Conservation (phyloP, 352 stramenopile genomes). For the Globisporangium cederbergense region DNA sequence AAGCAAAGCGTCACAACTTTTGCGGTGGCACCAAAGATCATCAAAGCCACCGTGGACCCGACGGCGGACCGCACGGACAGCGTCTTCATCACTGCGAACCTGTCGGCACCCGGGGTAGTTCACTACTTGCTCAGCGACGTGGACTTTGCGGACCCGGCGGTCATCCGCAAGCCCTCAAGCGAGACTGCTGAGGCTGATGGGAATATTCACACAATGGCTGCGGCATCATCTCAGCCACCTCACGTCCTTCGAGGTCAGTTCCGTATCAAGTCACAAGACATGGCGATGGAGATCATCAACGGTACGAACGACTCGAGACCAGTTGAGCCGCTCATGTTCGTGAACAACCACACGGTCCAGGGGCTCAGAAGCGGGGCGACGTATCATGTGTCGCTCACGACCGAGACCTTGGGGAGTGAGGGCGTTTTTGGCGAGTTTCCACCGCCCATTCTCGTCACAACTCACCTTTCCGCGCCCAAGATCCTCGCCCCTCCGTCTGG, state of each 20-base stretch:
- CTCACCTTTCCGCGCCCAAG: slow-evolving; percentile 41
- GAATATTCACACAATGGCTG: background rate
- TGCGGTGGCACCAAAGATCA: slow-evolving; percentile 52
- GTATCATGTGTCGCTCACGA: slow-evolving; percentile 78
- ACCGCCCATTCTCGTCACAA: slow-evolving; percentile 63
- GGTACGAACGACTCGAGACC: slow-evolving; percentile 67
- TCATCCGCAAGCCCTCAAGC: slow-evolving; percentile 32
- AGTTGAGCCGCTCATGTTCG: slow-evolving; percentile 55
- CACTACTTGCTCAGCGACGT: slow-evolving; percentile 76
- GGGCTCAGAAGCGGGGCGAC: slow-evolving; percentile 41
- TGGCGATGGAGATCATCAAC: slow-evolving; percentile 66
- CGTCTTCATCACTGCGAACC: slow-evolving; percentile 54
- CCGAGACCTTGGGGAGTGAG: slow-evolving; percentile 51
- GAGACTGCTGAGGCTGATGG: background rate
- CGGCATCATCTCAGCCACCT: slow-evolving; percentile 10
- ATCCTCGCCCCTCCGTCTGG: slow-evolving; percentile 20
- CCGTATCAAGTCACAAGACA: slow-evolving; percentile 30
- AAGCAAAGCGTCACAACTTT: slow-evolving; percentile 42
- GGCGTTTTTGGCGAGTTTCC: slow-evolving; percentile 77
- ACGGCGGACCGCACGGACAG: slow-evolving; percentile 41
- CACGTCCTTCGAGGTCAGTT: slow-evolving; percentile 54
- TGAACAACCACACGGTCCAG: slow-evolving; percentile 48
- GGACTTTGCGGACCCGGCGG: slow-evolving; percentile 66
- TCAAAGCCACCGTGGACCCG: slow-evolving; percentile 50
- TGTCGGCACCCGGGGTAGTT: slow-evolving; percentile 58